phyloP scores from a whole-genome alignment of 345 rosid species.

The Aurinia saxatilis region DNA sequence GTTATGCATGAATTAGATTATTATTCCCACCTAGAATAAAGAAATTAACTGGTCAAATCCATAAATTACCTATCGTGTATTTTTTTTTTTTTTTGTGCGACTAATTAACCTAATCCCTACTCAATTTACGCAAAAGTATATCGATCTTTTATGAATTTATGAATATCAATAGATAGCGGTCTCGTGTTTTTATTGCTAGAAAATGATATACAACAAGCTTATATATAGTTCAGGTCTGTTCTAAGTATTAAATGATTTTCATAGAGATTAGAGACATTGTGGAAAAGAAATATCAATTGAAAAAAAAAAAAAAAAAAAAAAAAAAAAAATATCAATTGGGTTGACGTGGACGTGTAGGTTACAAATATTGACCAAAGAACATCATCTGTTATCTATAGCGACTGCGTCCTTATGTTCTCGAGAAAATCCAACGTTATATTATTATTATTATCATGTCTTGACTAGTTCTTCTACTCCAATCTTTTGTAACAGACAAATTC shows the following conservation, averaged over 20 bases:
- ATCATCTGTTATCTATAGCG: neutral
- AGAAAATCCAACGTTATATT: conserved; percentile 11
- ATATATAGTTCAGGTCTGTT: neutral
- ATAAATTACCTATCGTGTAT: no score
- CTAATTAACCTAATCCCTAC: no score
- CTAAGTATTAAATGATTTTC: neutral
- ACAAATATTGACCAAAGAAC: conserved; percentile 23
- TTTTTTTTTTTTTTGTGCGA: no score
- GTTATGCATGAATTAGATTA: no score
- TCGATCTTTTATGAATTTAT: no score
- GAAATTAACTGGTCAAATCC: no score
- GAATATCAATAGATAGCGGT: no score
- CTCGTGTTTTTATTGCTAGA: no score
- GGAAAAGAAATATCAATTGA: no score
- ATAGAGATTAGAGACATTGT: neutral
- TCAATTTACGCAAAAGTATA: no score
- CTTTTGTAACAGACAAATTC: conserved; percentile 5
- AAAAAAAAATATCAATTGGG: neutral
- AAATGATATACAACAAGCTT: no score
- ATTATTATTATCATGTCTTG: conserved; percentile 10
- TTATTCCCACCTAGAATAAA: no score
- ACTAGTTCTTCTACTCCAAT: conserved; percentile 18
- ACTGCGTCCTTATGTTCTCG: conserved; percentile 18
- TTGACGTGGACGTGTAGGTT: conserved; percentile 28
- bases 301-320: neutral